Evolutionary conservation across 1,284 basidiomycete species (phyloP).

Genomic region (Tylopilus sp.): DNA sequence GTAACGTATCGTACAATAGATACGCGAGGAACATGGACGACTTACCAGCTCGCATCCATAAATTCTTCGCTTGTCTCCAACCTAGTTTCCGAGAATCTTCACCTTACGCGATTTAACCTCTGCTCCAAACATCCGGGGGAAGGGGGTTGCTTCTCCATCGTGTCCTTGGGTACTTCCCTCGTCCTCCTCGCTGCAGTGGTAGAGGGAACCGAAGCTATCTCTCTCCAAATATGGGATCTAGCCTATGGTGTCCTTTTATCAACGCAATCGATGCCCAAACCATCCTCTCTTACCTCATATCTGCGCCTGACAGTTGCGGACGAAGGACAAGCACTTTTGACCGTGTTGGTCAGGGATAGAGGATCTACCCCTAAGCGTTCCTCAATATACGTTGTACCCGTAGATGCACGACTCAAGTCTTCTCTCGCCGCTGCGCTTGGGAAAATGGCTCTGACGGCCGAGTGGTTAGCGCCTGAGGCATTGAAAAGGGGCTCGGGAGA

Average conservation of each 20-base stretch:
- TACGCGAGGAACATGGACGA: slow-evolving; percentile 35
- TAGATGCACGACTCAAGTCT: slow-evolving; percentile 60
- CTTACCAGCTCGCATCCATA: slow-evolving; percentile 54
- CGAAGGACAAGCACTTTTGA: slow-evolving; percentile 65
- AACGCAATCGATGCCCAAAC: slow-evolving; percentile 62
- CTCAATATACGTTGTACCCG: slow-evolving; percentile 68
- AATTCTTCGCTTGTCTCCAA: slow-evolving; percentile 40
- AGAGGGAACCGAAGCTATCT: slow-evolving; percentile 57
- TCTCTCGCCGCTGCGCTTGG: slow-evolving; percentile 74
- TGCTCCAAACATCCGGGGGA: slow-evolving; percentile 21
- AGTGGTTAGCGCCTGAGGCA: slow-evolving; percentile 55
- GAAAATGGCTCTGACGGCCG: slow-evolving; percentile 55
- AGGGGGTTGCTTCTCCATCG: slow-evolving; percentile 50
- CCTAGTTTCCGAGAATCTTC: slow-evolving; percentile 50
- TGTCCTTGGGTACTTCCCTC: slow-evolving; percentile 71
- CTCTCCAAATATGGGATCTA: slow-evolving; percentile 77
- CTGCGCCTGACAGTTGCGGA: slow-evolving; percentile 49
- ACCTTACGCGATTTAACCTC: slow-evolving; percentile 48
- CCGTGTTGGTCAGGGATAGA: slow-evolving; percentile 56
- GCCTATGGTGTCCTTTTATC: slow-evolving; percentile 75
- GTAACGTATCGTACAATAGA: slow-evolving; percentile 28
- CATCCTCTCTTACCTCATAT: slow-evolving; percentile 52
- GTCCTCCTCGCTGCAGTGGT: slow-evolving; percentile 68
- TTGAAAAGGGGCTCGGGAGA: slow-evolving; percentile 44
- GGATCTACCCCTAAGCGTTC: slow-evolving; percentile 50